Conservation (phyloP, 768 basidiomycete species). For the Cystofilobasidium macerans region DNA sequence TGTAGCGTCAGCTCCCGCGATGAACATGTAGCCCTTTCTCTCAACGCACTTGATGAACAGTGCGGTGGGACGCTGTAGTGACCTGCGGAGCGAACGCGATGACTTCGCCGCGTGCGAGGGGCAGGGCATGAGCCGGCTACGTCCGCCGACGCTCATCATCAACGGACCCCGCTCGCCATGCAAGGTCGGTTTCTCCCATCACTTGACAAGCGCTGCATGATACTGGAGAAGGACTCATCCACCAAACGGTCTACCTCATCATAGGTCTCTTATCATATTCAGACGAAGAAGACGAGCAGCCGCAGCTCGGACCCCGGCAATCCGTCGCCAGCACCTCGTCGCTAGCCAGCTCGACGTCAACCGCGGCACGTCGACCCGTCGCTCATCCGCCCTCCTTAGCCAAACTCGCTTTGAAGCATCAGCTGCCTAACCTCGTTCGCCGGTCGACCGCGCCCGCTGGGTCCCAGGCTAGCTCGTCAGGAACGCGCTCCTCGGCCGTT, state of each 20-base stretch:
- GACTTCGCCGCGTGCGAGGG: no score
- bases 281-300: constrained; percentile 14
- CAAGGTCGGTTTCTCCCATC: not conserved
- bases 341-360: not conserved
- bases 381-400: not conserved
- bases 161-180: no score
- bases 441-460: no score
- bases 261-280: constrained; percentile 15
- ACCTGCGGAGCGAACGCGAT: no score
- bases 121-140: no score
- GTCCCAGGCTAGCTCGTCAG: no score
- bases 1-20: no score
- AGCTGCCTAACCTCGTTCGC: constrained; percentile 16
- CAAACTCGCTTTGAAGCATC: not conserved
- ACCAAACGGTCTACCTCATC: not conserved
- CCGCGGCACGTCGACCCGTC: not conserved
- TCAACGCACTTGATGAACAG: no score
- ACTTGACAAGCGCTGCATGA: not conserved
- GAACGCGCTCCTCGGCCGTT: no score
- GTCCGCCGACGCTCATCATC: no score
- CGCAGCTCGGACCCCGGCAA: not conserved
- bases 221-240: constrained; percentile 44
- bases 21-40: no score
- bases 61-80: no score
- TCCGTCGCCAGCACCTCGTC: not conserved